phyloP scores from a whole-genome alignment of 257 asterid species.

The Paraleonurus japonicus region DNA sequence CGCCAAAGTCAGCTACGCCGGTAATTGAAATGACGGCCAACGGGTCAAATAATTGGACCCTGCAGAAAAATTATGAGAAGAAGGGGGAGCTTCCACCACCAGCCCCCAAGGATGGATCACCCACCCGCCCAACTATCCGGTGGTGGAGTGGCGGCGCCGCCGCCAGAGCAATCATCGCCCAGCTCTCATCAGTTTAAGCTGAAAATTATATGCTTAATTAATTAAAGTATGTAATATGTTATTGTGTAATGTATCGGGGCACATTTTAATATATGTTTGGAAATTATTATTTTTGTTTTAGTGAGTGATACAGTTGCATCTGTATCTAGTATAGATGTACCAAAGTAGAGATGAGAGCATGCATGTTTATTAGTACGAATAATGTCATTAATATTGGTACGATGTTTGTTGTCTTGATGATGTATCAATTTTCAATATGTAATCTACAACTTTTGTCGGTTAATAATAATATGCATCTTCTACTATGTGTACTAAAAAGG shows the following conservation, averaged over 20 bases:
- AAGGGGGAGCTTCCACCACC: background rate
- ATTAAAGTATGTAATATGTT: too few species aligned
- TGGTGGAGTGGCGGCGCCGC: background rate
- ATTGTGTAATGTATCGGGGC: too few species aligned
- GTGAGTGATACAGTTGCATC: background rate
- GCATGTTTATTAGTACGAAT: background rate
- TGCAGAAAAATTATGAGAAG: background rate
- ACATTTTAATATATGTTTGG: too few species aligned
- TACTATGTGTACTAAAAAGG: too few species aligned
- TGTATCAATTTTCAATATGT: too few species aligned
- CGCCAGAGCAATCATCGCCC: background rate
- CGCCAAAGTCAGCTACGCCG: conserved; percentile 13
- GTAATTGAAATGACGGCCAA: background rate
- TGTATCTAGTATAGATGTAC: background rate
- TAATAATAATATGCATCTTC: too few species aligned
- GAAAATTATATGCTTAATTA: background rate
- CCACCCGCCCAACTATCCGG: background rate
- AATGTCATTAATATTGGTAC: background rate
- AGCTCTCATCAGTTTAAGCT: background rate
- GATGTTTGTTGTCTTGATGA: background rate
- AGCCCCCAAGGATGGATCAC: background rate
- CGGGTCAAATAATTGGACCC: background rate
- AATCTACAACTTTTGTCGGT: too few species aligned
- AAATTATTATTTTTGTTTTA: too few species aligned
- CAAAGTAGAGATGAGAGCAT: background rate